Percentiles rank a stretch among this genome's conserved stretches.
Evolutionary conservation across 2,329 filamentous ascomycete species (phyloP).

Genomic region (Cordyceps cateniannulata): DNA sequence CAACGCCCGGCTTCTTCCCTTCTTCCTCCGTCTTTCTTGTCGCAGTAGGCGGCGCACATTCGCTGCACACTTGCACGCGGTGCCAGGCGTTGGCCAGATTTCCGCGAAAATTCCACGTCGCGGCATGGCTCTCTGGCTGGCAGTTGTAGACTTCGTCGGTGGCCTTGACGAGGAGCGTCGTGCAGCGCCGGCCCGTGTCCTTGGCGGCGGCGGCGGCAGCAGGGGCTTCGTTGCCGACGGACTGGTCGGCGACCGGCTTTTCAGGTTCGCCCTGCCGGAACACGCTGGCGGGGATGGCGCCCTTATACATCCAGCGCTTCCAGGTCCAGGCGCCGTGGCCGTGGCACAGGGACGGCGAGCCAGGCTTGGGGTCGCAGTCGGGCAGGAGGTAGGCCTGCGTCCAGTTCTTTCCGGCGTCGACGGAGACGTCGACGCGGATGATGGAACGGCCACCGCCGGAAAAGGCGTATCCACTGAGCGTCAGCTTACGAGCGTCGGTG

Average conservation of each 20-base stretch:
- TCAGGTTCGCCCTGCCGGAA: constrained; percentile 17
- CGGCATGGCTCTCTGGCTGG: constrained; percentile 54
- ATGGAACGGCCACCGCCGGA: constrained; percentile 61
- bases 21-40: background rate
- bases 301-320: constrained; percentile 55
- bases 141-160: constrained; percentile 61
- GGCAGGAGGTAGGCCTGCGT: constrained; percentile 54
- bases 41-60: constrained; percentile 19
- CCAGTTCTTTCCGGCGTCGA: constrained; percentile 59
- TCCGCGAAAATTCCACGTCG: constrained; percentile 57
- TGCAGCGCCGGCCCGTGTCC: constrained; percentile 29
- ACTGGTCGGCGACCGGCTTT: constrained; percentile 6
- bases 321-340: constrained; percentile 54
- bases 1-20: background rate
- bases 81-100: constrained; percentile 65
- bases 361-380: constrained; percentile 32
- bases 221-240: background rate
- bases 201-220: background rate
- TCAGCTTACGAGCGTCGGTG: constrained; percentile 23
- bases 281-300: constrained; percentile 32
- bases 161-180: constrained; percentile 56
- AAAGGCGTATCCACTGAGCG: constrained; percentile 58
- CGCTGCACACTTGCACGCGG: constrained; percentile 38
- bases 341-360: constrained; percentile 23
- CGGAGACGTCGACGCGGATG: constrained; percentile 59